A percentile compares a stretch with the other conserved stretches of the same genome.
These are phyloP conservation scores for Lipomyces starkeyi DNA, from an alignment of 805 yeast genomes.

Conservation along the genomic window DNA sequence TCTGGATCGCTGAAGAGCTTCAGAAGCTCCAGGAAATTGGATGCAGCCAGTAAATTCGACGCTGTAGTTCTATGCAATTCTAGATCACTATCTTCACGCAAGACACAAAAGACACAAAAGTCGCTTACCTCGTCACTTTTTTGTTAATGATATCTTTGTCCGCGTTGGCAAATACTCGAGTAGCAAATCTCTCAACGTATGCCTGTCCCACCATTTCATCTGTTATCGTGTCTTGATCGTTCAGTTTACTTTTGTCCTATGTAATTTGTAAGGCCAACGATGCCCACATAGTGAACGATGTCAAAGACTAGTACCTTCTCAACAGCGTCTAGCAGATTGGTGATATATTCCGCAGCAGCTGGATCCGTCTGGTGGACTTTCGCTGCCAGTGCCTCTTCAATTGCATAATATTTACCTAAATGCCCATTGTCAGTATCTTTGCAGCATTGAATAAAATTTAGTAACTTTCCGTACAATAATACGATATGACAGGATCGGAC, in stretches of 20 bases:
- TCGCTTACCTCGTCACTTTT: conserved; percentile 47
- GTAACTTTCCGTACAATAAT: conserved; percentile 58
- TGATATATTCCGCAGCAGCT: conserved; percentile 65
- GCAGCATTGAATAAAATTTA: neutral
- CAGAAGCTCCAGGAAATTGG: conserved; percentile 59
- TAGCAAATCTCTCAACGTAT: conserved; percentile 63
- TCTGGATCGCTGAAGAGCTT: conserved; percentile 47
- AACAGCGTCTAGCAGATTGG: conserved; percentile 68
- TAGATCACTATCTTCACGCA: neutral
- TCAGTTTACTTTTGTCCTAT: conserved; percentile 31
- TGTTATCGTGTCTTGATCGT: conserved; percentile 56
- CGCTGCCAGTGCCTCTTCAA: conserved; percentile 68
- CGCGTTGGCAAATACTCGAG: conserved; percentile 61
- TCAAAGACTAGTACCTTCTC: conserved; percentile 52
- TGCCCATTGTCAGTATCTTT: conserved; percentile 13
- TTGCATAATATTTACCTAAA: conserved; percentile 59
- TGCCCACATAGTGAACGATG: neutral
- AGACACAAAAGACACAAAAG: neutral
- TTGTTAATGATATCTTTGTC: conserved; percentile 56
- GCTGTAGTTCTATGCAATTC: conserved; percentile 49
- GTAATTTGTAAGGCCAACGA: neutral
- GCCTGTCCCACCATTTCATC: conserved; percentile 65
- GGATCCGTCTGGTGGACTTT: conserved; percentile 63
- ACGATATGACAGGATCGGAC: conserved; percentile 71
- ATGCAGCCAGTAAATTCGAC: conserved; percentile 58